phyloP scores from a whole-genome alignment of 2,329 filamentous ascomycete species.

The Trichoderma sp. region DNA sequence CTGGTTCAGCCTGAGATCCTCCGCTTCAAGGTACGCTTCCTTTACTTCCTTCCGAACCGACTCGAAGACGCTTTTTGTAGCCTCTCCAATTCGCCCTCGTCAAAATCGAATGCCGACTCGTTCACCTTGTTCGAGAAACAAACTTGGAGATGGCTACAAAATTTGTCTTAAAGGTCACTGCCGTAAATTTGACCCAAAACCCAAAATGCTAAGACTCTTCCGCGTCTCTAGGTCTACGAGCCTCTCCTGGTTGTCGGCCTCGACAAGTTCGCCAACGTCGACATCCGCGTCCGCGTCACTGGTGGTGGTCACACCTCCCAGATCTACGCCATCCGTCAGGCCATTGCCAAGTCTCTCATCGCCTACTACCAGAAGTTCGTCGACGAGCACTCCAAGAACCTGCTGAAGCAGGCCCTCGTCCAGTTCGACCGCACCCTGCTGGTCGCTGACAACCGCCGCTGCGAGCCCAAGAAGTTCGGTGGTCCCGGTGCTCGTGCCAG shows the following conservation, averaged over 20 bases:
- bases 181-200: too few species aligned
- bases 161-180: neutral
- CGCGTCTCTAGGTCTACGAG: constrained; percentile 79
- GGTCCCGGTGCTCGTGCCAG: constrained; percentile 92
- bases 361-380: constrained; percentile 99
- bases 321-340: constrained; percentile 98
- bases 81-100: constrained; percentile 7
- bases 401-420: constrained; percentile 95
- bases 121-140: neutral
- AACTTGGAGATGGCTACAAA: constrained; percentile 16
- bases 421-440: constrained; percentile 96
- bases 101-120: neutral
- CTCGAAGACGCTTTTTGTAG: constrained; percentile 1
- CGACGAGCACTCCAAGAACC: constrained; percentile 99
- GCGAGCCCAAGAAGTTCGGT: constrained; percentile 98
- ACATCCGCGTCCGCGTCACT: constrained; percentile 94
- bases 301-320: constrained; percentile 98
- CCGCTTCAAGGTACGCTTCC: constrained; percentile 81
- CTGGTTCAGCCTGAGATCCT: constrained; percentile 96
- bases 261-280: constrained; percentile 95
- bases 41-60: neutral
- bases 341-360: constrained; percentile 79
- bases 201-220: constrained; percentile 31
- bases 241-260: constrained; percentile 94
- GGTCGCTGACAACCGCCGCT: constrained; percentile 98